Evolutionary conservation across 1,139 yeast species (phyloP).

Genomic region (Suzukiozyma palmioleophila): DNA sequence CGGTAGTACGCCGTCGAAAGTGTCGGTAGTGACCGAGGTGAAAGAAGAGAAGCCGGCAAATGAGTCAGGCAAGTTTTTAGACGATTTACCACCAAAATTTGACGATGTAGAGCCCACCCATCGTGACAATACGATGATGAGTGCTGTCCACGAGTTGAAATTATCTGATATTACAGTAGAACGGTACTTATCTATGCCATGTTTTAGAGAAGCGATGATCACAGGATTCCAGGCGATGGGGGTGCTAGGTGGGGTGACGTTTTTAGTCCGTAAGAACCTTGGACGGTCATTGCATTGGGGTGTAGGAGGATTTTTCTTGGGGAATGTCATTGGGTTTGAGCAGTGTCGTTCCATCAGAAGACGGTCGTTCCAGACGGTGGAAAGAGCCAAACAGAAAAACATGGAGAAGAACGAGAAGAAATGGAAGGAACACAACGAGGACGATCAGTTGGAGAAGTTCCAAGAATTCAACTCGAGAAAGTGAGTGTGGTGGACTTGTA

Average conservation of each 20-base stretch:
- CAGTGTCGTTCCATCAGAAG: slow-evolving; percentile 76
- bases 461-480: slow-evolving; percentile 16
- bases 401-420: slow-evolving; percentile 31
- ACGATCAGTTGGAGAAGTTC: slow-evolving; percentile 26
- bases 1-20: slow-evolving; percentile 20
- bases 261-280: slow-evolving; percentile 61
- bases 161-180: slow-evolving; percentile 53
- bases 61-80: slow-evolving; percentile 16
- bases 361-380: slow-evolving; percentile 57
- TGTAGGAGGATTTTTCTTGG: slow-evolving; percentile 73
- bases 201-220: slow-evolving; percentile 85
- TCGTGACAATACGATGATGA: slow-evolving; percentile 21
- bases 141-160: slow-evolving; percentile 27
- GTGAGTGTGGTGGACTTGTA: slow-evolving; percentile 5
- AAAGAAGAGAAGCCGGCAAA: slow-evolving; percentile 12
- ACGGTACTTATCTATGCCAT: slow-evolving; percentile 66
- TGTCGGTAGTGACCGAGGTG: slow-evolving; percentile 22
- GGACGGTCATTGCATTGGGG: slow-evolving; percentile 75
- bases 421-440: slow-evolving; percentile 16
- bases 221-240: slow-evolving; percentile 85
- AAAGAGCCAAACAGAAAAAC: slow-evolving; percentile 53
- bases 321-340: slow-evolving; percentile 87
- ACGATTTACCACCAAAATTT: slow-evolving; percentile 45
- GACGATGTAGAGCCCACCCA: slow-evolving; percentile 25
- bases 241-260: slow-evolving; percentile 70